Evolutionary conservation across 1,139 yeast species (phyloP).

Genomic region (Diutina ranongensis): DNA sequence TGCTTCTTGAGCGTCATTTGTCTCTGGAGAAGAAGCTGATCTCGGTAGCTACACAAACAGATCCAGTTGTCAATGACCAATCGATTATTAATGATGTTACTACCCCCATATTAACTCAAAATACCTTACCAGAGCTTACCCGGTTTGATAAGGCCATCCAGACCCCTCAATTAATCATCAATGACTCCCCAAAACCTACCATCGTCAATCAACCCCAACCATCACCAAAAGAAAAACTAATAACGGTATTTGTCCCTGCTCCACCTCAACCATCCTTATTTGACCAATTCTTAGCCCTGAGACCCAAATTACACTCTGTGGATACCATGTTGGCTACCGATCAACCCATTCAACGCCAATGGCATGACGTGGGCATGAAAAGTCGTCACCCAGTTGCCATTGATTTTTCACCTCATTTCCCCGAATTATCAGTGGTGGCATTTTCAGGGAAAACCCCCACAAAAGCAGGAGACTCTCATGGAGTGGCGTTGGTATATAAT

Average conservation of each 20-base stretch:
- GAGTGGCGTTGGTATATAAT: slow-evolving; percentile 2
- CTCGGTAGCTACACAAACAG: background rate
- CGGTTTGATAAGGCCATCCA: background rate
- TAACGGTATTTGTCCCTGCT: background rate
- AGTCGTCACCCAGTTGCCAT: background rate
- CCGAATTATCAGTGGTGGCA: slow-evolving; percentile 2
- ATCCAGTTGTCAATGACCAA: background rate
- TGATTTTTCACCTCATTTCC: background rate
- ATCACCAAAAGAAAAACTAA: background rate
- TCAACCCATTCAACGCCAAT: background rate
- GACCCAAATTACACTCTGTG: background rate
- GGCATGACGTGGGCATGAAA: background rate
- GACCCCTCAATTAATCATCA: background rate
- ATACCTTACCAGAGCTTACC: background rate
- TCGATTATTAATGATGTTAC: background rate
- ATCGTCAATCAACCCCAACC: background rate
- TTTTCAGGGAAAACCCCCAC: background rate
- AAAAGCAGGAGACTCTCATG: background rate
- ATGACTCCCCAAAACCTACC: background rate
- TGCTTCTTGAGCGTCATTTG: background rate
- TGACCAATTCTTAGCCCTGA: background rate
- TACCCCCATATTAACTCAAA: background rate
- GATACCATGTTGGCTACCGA: background rate
- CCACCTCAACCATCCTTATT: background rate
- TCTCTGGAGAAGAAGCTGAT: background rate